These are phyloP conservation scores for Fusarium xyrophilum DNA, from an alignment of 2,329 filamentous ascomycete species.

Conservation along the genomic window DNA sequence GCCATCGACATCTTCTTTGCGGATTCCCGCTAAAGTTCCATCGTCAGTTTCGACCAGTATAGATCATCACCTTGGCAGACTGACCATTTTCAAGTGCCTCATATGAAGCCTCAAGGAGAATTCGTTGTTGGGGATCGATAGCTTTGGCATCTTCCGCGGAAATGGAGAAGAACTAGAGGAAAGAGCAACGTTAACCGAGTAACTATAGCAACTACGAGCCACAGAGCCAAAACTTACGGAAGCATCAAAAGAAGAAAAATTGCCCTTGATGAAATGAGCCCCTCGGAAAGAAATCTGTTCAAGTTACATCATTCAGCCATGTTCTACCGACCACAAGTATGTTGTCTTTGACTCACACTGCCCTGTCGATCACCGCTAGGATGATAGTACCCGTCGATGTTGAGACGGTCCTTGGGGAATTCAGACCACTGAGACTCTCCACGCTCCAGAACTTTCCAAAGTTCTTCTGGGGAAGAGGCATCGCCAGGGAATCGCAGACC, in stretches of 20 bases:
- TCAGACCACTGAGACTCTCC: conserved; percentile 57
- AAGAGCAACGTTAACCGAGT: background rate
- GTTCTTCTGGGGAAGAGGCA: conserved; percentile 51
- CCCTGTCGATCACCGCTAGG: conserved; percentile 58
- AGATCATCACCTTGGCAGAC: background rate
- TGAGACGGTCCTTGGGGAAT: conserved; percentile 57
- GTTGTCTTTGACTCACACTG: conserved; percentile 48
- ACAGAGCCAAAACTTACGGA: conserved; percentile 47
- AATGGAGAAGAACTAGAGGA: conserved; percentile 58
- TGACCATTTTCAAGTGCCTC: conserved; percentile 59
- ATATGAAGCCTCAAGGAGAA: conserved; percentile 59
- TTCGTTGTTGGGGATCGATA: conserved; percentile 61
- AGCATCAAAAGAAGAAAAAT: conserved; percentile 58
- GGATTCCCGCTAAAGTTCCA: conserved; percentile 50
- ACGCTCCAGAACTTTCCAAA: conserved; percentile 58
- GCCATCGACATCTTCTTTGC: conserved; percentile 52
- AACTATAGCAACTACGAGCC: background rate
- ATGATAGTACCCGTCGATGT: conserved; percentile 61
- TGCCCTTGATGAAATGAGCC: conserved; percentile 58
- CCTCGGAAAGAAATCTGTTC: conserved; percentile 55
- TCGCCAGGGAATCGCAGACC: conserved; percentile 60
- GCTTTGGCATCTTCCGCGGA: conserved; percentile 58
- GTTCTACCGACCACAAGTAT: background rate
- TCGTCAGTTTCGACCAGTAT: background rate
- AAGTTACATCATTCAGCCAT: conserved; percentile 16